Evolutionary conservation across 163 green algal genomes (phyloP).

Genomic region (Scenedesmus sp.): DNA sequence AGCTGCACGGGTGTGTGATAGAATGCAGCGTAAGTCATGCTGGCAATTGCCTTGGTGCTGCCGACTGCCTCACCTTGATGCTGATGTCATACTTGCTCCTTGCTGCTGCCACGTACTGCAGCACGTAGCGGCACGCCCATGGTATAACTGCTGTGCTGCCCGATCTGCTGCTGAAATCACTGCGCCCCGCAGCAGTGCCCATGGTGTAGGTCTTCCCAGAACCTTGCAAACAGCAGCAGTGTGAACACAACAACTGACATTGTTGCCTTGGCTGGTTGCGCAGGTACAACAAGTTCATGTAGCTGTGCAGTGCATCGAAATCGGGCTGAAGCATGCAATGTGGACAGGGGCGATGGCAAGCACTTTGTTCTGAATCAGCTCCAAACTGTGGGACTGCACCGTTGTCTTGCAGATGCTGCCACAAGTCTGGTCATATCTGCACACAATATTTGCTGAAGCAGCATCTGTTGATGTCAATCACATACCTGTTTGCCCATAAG

Average conservation of each 20-base stretch:
- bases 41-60: background rate
- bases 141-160: conserved; percentile 33
- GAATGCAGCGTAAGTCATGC: background rate
- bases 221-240: background rate
- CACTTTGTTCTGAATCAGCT: background rate
- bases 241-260: background rate
- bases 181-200: conserved; percentile 50
- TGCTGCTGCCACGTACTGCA: conserved; percentile 5
- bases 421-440: background rate
- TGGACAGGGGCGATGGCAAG: no score
- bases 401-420: background rate
- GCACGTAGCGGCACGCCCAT: conserved; percentile 25
- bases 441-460: background rate
- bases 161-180: background rate
- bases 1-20: background rate
- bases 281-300: no score
- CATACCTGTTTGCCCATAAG: conserved; percentile 65
- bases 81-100: conserved; percentile 5
- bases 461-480: background rate
- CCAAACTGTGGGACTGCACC: background rate
- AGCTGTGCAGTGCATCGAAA: background rate
- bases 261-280: background rate
- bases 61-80: conserved; percentile 31
- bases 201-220: conserved; percentile 66
- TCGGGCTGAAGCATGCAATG: background rate